Evolutionary conservation across 108 stramenopile genomes (phyloP), one percentile per base, ranked within the genome.

Genomic region (Mediolabrus comicus): DNA sequence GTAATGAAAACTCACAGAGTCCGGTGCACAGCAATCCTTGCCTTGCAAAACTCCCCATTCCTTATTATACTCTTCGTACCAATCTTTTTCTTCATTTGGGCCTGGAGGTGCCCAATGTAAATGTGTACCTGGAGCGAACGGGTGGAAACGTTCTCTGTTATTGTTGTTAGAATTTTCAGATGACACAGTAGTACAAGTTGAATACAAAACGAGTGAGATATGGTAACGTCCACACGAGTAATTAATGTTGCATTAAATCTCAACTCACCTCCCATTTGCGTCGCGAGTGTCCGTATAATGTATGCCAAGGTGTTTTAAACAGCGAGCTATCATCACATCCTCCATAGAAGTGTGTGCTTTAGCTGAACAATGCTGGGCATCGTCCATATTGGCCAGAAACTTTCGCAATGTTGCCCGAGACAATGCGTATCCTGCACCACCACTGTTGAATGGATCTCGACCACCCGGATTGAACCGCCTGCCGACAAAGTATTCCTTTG

Each of bases 1-100:
- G 67, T 95, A 95, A 71, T 97, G 96, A 76, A 95, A 97, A 28
- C 90, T 91, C 10, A 97, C 87, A 39, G 90, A 90, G 59, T 89
- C 89, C 3, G 90, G 85, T 14, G 92, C 91, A 83, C 92, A 97
- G 64, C 93, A 95, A 49, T 89, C 86, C 59, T 79, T 60, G 7
- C 84, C 90, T 9, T 65, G 66, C 43, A 84, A 71, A 27, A 87
- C 46, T 22, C 79, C 87, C 89, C 87, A 95, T 75, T 88, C 87
- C 52, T 69, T 64, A 59, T 86, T 86, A 65, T 89, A 89, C 16
- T 79, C 75, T 53, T 77, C 72, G 49, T 89, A 90, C 88, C 91
- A 91, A 70, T 87, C 86, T 56, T 60, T 24, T 62, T 34, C 59
- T 39, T 62, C 56, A 33, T 62, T 52, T 6, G 56, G 35, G 8